Percentiles rank a stretch among this genome's conserved stretches.
phyloP scores from a whole-genome alignment of 805 yeast species.

The Kodamaea laetipori region DNA sequence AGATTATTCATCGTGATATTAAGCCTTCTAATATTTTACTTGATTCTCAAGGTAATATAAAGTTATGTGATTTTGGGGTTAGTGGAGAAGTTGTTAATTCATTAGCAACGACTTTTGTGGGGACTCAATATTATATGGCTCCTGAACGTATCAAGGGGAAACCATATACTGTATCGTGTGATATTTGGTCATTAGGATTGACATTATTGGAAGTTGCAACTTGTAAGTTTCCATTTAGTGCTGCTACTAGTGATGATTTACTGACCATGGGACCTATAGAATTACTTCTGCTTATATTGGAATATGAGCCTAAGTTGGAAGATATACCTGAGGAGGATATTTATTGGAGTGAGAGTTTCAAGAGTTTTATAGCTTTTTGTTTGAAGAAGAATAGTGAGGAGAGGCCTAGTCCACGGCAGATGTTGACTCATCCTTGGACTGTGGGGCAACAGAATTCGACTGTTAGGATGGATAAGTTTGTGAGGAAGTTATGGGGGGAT shows the following conservation, averaged over 20 bases:
- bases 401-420: slow-evolving; percentile 91
- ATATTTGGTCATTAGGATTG: slow-evolving; percentile 94
- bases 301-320: slow-evolving; percentile 74
- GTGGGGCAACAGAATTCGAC: slow-evolving; percentile 68
- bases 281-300: slow-evolving; percentile 74
- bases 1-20: slow-evolving; percentile 92
- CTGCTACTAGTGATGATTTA: slow-evolving; percentile 37
- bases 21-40: slow-evolving; percentile 92
- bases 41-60: slow-evolving; percentile 76
- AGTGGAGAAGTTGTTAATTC: slow-evolving; percentile 96
- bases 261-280: slow-evolving; percentile 72
- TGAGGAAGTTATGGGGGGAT: slow-evolving; percentile 67
- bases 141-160: slow-evolving; percentile 97
- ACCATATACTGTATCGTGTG: slow-evolving; percentile 92
- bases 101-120: slow-evolving; percentile 93
- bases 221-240: slow-evolving; percentile 78
- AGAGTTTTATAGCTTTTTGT: slow-evolving; percentile 79
- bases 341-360: slow-evolving; percentile 79
- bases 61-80: slow-evolving; percentile 96
- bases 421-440: slow-evolving; percentile 94
- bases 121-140: slow-evolving; percentile 98
- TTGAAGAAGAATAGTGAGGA: slow-evolving; percentile 75
- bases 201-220: slow-evolving; percentile 91
- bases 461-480: slow-evolving; percentile 86
- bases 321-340: slow-evolving; percentile 80